phyloP scores from a whole-genome alignment of 768 basidiomycete genomes.

The Russula sp. region DNA sequence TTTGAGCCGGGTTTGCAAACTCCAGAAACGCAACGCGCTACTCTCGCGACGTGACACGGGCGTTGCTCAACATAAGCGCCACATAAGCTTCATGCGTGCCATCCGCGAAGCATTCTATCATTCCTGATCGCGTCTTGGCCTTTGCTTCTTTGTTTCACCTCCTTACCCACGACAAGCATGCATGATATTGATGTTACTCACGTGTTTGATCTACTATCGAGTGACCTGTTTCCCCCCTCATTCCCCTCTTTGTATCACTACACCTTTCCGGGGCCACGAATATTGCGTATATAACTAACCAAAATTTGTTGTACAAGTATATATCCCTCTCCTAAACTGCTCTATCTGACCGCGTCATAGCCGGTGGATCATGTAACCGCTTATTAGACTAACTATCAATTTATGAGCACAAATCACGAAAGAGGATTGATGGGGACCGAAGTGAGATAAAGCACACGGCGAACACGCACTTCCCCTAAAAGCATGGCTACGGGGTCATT shows the following conservation, averaged over 20 bases:
- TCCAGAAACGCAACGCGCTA: conserved; percentile 10
- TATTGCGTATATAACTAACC: background rate
- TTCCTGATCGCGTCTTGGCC: background rate
- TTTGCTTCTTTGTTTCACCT: background rate
- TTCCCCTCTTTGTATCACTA: conserved; percentile 3
- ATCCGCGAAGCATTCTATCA: conserved; percentile 14
- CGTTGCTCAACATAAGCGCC: conserved; percentile 11
- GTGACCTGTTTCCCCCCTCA: background rate
- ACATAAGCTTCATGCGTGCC: conserved; percentile 15
- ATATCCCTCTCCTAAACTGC: too few relatives aligned
- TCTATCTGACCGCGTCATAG: background rate
- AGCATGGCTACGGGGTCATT: too few relatives aligned
- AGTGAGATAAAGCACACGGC: too few relatives aligned
- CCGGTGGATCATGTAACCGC: background rate
- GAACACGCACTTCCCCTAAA: too few relatives aligned
- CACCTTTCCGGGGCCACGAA: background rate
- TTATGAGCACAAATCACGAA: background rate
- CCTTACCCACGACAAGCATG: background rate
- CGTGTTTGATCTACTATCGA: background rate
- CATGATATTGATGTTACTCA: conserved; percentile 4
- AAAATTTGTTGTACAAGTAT: conserved; percentile 5
- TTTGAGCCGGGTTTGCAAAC: conserved; percentile 7
- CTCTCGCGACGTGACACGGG: conserved; percentile 7
- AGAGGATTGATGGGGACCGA: too few relatives aligned
- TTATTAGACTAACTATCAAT: conserved; percentile 9